Evolutionary conservation across 1,139 yeast species (phyloP).

Genomic region (Taphrina pruni): DNA sequence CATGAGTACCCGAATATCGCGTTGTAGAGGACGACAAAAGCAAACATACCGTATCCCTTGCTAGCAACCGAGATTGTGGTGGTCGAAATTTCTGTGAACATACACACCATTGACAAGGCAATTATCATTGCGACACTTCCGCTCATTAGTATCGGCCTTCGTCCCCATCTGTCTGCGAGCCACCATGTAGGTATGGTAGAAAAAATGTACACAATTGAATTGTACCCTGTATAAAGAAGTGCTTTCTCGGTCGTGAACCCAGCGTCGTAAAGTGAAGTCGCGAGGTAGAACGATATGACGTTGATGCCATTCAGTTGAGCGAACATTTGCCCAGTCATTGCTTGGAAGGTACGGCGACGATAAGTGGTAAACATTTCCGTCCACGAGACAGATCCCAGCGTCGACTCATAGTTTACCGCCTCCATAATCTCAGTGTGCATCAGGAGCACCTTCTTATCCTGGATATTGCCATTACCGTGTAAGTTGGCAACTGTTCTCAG

Average conservation of each 20-base stretch:
- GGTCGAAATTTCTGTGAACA: not conserved
- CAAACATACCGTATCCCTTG: constrained; percentile 10
- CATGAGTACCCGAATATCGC: constrained; percentile 14
- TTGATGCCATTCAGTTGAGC: constrained; percentile 15
- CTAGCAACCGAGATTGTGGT: constrained; percentile 1
- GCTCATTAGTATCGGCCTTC: constrained; percentile 9
- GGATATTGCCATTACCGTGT: constrained; percentile 1
- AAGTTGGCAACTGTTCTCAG: not conserved
- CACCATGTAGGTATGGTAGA: constrained; percentile 10
- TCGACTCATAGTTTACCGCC: constrained; percentile 6
- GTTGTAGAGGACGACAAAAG: constrained; percentile 7
- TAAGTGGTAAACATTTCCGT: constrained; percentile 19
- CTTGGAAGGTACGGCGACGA: constrained; percentile 11
- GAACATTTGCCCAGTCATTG: constrained; percentile 18
- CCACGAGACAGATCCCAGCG: constrained; percentile 2
- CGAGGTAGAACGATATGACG: constrained; percentile 13
- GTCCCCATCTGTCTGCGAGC: constrained; percentile 17
- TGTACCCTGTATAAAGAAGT: constrained; percentile 4
- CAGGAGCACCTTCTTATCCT: not conserved
- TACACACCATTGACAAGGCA: constrained; percentile 8
- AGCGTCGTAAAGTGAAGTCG: constrained; percentile 9
- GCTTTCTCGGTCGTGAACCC: constrained; percentile 17
- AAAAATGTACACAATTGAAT: constrained; percentile 15
- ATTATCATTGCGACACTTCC: constrained; percentile 16
- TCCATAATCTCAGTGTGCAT: constrained; percentile 14